Percentiles rank a stretch among this genome's conserved stretches.
These are phyloP conservation scores for Ganoderma lingzhi DNA, from an alignment of 1,284 basidiomycete genomes.

Conservation along the genomic window DNA sequence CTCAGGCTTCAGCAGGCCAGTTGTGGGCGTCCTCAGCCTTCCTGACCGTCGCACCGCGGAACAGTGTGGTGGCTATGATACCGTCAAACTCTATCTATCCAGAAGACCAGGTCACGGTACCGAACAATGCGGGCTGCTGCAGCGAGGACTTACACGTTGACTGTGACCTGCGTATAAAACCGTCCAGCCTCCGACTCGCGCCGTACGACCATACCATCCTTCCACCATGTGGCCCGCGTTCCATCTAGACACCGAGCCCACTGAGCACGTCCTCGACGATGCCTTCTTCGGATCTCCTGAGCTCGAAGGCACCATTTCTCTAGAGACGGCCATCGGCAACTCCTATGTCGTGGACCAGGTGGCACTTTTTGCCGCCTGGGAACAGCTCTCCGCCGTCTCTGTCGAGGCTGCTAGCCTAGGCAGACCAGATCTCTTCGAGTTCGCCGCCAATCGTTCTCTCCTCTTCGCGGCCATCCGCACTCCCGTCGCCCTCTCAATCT, in stretches of 20 bases:
- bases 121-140: background rate
- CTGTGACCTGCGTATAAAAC: background rate
- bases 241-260: background rate
- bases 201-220: background rate
- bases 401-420: constrained; percentile 22
- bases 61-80: background rate
- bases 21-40: background rate
- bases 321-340: constrained; percentile 21
- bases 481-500: constrained; percentile 5
- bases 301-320: constrained; percentile 16
- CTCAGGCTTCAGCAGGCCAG: background rate
- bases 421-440: constrained; percentile 18
- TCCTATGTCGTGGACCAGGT: constrained; percentile 4
- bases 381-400: constrained; percentile 19
- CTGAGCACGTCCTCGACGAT: background rate
- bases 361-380: constrained; percentile 22
- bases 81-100: constrained; percentile 7
- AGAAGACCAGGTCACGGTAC: background rate
- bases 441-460: constrained; percentile 22
- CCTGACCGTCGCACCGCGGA: background rate
- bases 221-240: background rate
- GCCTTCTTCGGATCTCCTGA: constrained; percentile 11
- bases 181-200: background rate
- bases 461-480: constrained; percentile 28
- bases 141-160: background rate